Conservation (phyloP, 768 basidiomycete genomes). For the Mycena haematopus region DNA sequence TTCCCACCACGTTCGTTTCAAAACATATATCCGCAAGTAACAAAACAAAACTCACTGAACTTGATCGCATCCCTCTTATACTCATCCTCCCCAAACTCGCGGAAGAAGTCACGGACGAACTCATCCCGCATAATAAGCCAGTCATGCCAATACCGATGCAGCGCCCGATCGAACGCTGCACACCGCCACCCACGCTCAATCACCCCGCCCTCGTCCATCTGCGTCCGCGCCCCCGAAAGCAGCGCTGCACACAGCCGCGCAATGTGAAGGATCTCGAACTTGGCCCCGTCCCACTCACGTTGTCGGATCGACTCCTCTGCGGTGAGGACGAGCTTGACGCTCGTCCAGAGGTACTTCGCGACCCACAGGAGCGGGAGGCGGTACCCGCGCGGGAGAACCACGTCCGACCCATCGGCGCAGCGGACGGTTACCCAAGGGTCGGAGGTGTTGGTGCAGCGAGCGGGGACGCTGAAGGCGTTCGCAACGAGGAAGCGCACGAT, state of each 20-base stretch:
- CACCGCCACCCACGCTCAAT: conserved; percentile 48
- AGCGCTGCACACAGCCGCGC: conserved; percentile 45
- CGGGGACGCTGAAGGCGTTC: conserved; percentile 45
- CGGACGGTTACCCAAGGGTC: conserved; percentile 32
- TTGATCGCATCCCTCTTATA: conserved; percentile 46
- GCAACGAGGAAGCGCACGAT: conserved; percentile 43
- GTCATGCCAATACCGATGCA: conserved; percentile 48
- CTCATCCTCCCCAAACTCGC: conserved; percentile 51
- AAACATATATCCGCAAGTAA: not conserved
- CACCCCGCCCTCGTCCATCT: conserved; percentile 31
- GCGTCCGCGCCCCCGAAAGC: conserved; percentile 40
- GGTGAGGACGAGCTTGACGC: conserved; percentile 46
- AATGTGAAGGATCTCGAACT: conserved; percentile 52
- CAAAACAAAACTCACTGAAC: conserved; percentile 36
- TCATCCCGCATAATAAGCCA: conserved; percentile 50
- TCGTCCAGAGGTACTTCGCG: conserved; percentile 52
- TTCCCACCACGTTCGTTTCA: conserved; percentile 20
- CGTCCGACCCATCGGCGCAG: conserved; percentile 26
- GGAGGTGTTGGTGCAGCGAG: conserved; percentile 28
- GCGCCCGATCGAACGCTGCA: conserved; percentile 48
- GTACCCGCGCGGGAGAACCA: conserved; percentile 45
- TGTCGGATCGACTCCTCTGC: conserved; percentile 34
- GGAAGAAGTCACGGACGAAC: conserved; percentile 45
- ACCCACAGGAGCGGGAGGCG: conserved; percentile 53
- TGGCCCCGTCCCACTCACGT: conserved; percentile 49